Base-by-base conservation (phyloP, 495 filamentous ascomycete species). In the Cryomyces antarcticus region DNA sequence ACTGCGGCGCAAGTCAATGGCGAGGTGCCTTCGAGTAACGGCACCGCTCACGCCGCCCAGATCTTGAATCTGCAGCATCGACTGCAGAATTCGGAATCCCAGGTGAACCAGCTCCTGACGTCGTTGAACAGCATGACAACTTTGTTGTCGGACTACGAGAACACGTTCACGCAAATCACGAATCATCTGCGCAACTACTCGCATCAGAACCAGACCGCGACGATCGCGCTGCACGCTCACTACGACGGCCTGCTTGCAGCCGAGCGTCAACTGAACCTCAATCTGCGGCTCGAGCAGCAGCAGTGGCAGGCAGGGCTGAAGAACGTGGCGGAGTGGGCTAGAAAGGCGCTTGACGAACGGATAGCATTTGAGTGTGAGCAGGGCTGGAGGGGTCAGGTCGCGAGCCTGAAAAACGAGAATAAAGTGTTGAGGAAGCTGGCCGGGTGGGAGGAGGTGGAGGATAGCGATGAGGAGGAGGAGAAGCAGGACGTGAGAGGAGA, bases 171-270 rank as follows among this genome's bases (percentile, higher is more conserved):
- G 30, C 62, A 64, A 5, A 69, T 75, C 54, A 67, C 75, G 12
- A 69, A 76, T 36, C 71, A 73, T 47, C 69, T 78, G 31, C 72
- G 74, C 38, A 67, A 68, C 40, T 77, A 75, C 53, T 70, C 68
- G 45, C 71, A 69, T 50, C 67, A 68, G 53, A 72, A 77, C 51
- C 74, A 76, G 45, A 65, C 69, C 56, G 62, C 72, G 42, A 71
- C 63, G 47, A 58, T 71, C 5, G 54, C 67, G 9, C 62, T 74
- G 45, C 72, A 76, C 42, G 61, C 61, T 43, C 72, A 77, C 55
- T 80, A 77, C 57, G 69, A 72, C 46, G 62, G 60, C 31, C 64
- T 76, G 3, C 55, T 80, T 0, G 68, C 74, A 38, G 61, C 66
- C 1, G 71, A 77, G 45, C 69, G 73, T 11, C 63, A 69, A 43